Evolutionary conservation across 1,284 basidiomycete species (phyloP).

Genomic region (Grifola frondosa): DNA sequence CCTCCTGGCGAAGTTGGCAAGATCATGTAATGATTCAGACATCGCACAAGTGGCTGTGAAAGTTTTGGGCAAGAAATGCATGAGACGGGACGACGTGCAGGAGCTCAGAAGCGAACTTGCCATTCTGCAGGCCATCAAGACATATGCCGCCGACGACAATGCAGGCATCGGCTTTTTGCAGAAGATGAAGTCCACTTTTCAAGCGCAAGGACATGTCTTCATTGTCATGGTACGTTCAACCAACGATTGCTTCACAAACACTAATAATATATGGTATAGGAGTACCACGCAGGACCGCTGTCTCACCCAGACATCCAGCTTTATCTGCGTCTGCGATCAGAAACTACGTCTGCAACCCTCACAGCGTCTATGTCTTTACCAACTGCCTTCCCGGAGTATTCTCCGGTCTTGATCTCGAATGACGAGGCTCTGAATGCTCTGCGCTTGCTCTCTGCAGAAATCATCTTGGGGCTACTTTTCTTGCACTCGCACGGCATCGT

Average conservation of each 20-base stretch:
- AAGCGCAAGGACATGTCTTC: conserved; percentile 15
- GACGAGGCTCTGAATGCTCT: conserved; percentile 12
- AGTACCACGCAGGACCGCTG: conserved; percentile 15
- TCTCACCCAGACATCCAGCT: conserved; percentile 11
- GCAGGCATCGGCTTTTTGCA: conserved; percentile 10
- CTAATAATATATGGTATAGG: conserved; percentile 6
- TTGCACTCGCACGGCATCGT: conserved; percentile 43
- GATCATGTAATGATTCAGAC: not conserved
- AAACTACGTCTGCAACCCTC: not conserved
- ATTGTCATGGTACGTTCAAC: conserved; percentile 13
- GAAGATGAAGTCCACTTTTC: conserved; percentile 9
- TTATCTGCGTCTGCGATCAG: conserved; percentile 9
- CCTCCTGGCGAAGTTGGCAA: conserved; percentile 15
- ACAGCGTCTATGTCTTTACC: conserved; percentile 14
- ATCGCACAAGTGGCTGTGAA: conserved; percentile 15
- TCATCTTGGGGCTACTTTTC: conserved; percentile 15
- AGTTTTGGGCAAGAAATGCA: conserved; percentile 13
- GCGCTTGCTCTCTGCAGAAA: conserved; percentile 16
- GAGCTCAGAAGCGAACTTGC: conserved; percentile 16
- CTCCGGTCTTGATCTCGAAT: conserved; percentile 5
- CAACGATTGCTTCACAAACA: not conserved
- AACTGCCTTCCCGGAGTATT: conserved; percentile 12
- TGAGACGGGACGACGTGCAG: conserved; percentile 12
- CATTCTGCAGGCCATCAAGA: conserved; percentile 9
- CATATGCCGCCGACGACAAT: too few relatives aligned